phyloP scores from a whole-genome alignment of 139 green algal genomes.

The Closterium sp. region DNA sequence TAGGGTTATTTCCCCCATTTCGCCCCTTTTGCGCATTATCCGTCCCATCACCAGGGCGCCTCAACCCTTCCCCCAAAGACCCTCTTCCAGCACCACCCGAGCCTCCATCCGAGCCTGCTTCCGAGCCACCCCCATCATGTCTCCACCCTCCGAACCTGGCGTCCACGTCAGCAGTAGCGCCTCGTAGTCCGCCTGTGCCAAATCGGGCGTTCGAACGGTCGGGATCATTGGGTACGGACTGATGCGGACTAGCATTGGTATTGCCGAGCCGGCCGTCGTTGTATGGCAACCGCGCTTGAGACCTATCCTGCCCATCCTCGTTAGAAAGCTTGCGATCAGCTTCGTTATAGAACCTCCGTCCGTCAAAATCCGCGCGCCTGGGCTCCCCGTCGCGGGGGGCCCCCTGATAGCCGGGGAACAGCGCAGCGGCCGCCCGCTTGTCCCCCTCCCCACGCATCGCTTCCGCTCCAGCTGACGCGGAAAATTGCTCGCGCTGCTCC shows the following conservation, averaged over 20 bases:
- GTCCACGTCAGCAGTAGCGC: neutral
- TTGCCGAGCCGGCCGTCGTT: neutral
- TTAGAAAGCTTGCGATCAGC: neutral
- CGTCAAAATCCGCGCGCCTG: neutral
- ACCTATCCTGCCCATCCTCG: neutral
- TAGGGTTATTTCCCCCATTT: neutral
- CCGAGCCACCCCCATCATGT: neutral
- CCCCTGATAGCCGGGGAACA: neutral
- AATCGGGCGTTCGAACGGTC: neutral
- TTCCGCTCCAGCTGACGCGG: neutral
- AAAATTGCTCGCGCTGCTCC: neutral
- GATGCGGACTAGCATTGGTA: neutral
- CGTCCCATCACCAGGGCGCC: neutral
- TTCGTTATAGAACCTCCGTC: neutral
- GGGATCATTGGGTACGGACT: neutral
- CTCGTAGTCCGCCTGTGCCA: neutral
- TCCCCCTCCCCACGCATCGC: neutral
- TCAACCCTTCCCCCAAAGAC: neutral
- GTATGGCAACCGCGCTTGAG: too few relatives aligned
- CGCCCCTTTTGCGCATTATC: neutral
- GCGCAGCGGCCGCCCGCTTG: neutral
- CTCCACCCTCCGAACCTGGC: neutral
- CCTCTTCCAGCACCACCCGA: neutral
- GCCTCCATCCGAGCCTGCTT: neutral
- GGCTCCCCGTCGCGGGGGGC: neutral